These are phyloP conservation scores for Durio zibethinus DNA, from an alignment of 345 rosid species.

Conservation along the genomic window DNA sequence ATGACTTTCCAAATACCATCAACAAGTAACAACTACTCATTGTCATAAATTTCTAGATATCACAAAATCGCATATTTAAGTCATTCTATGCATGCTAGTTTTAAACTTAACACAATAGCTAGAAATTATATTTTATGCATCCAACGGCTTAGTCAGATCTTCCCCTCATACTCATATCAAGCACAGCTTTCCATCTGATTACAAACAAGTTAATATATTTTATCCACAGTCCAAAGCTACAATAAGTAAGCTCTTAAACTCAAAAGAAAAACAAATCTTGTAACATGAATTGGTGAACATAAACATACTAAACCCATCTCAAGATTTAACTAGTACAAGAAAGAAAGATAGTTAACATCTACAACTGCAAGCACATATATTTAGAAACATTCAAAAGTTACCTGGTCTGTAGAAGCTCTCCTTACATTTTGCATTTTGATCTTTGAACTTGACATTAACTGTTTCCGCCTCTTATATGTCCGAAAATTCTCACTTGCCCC, in stretches of 20 bases:
- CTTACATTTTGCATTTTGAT: constrained; percentile 32
- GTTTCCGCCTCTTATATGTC: constrained; percentile 78
- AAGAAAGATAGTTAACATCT: neutral
- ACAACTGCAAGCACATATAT: neutral
- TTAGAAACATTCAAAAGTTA: constrained; percentile 15
- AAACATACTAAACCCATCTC: constrained; percentile 1
- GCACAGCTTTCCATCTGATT: neutral
- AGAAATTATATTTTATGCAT: neutral
- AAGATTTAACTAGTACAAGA: constrained; percentile 3
- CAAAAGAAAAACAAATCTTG: neutral
- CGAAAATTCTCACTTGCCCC: constrained; percentile 37
- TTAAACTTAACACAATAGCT: neutral
- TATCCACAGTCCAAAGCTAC: neutral
- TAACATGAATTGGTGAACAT: neutral
- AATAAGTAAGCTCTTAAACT: neutral
- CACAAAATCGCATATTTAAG: neutral
- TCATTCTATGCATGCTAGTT: neutral
- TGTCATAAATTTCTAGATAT: neutral
- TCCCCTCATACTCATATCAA: neutral
- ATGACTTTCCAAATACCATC: neutral
- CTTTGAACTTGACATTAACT: constrained; percentile 34
- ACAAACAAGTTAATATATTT: neutral
- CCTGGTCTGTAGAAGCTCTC: constrained; percentile 47
- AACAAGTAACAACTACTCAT: neutral
- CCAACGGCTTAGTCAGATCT: neutral